Conservation (phyloP, 805 yeast genomes). For the Wickerhamiella sergipiensis region DNA sequence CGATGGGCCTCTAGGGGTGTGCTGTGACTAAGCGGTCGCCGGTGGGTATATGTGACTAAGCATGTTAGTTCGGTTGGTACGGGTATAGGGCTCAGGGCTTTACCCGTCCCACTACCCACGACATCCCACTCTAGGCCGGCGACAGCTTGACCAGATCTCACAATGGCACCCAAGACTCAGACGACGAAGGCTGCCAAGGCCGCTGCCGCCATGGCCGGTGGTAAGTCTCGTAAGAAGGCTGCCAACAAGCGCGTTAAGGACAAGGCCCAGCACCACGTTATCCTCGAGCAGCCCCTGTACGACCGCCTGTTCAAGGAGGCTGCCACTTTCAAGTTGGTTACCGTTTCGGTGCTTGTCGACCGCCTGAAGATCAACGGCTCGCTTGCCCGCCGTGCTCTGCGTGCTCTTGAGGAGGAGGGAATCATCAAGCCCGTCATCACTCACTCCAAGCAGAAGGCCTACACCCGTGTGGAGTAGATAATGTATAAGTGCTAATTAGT, state of each 20-base stretch:
- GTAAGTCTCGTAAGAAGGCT: constrained; percentile 97
- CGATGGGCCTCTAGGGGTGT: too few species aligned
- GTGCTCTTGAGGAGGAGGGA: constrained; percentile 91
- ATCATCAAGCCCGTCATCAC: constrained; percentile 83
- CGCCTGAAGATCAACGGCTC: constrained; percentile 99
- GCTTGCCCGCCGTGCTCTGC: constrained; percentile 94
- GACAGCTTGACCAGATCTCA: constrained; percentile 16
- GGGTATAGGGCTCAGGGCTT: constrained; percentile 3
- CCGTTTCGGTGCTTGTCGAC: constrained; percentile 96
- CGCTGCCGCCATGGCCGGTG: constrained; percentile 99
- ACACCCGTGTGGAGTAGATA: constrained; percentile 33
- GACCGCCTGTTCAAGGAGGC: constrained; percentile 99
- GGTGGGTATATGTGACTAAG: too few species aligned
- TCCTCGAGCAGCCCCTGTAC: constrained; percentile 95
- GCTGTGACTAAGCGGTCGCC: too few species aligned
- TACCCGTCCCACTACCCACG: background rate
- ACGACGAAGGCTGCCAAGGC: constrained; percentile 99
- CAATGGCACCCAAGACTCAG: constrained; percentile 99
- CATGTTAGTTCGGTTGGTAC: too few species aligned
- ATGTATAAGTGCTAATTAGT: background rate
- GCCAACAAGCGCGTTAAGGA: constrained; percentile 99
- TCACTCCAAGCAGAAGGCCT: constrained; percentile 94
- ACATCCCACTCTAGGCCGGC: background rate
- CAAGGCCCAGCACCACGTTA: constrained; percentile 97
- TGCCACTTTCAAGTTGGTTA: constrained; percentile 96